Percentiles rank a stretch among this genome's conserved stretches.
These are phyloP conservation scores for Ophiostoma australiae DNA, from an alignment of 2,329 filamentous ascomycete genomes.

Conservation along the genomic window DNA sequence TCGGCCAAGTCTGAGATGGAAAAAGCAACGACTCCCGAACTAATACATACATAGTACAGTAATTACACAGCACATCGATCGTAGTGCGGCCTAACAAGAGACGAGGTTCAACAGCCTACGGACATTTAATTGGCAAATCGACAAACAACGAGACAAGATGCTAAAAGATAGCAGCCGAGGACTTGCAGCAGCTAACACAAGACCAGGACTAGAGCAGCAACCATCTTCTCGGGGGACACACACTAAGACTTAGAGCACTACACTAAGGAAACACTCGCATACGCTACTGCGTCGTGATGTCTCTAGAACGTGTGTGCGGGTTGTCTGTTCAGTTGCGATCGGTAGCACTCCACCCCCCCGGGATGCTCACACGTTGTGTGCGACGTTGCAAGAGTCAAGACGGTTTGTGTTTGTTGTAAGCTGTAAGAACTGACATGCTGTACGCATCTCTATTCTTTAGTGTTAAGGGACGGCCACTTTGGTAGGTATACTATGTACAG, in stretches of 20 bases:
- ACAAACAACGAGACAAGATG: neutral
- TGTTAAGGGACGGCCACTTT: neutral
- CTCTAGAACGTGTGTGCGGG: neutral
- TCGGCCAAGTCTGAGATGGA: neutral
- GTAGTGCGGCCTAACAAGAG: neutral
- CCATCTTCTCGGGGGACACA: slow-evolving; percentile 2
- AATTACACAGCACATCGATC: too few relatives aligned
- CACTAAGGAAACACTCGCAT: slow-evolving; percentile 20
- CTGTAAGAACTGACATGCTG: neutral
- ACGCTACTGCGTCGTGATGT: slow-evolving; percentile 22
- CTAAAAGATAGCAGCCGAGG: slow-evolving; percentile 8
- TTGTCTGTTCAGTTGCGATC: slow-evolving; percentile 4
- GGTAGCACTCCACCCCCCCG: slow-evolving; percentile 7
- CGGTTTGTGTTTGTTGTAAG: neutral
- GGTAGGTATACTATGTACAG: neutral
- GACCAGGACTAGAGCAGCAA: slow-evolving; percentile 5
- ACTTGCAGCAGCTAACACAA: neutral
- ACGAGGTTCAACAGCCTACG: neutral
- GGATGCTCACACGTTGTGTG: neutral
- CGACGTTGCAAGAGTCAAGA: neutral
- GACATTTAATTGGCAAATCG: slow-evolving; percentile 12
- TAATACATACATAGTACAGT: too few relatives aligned
- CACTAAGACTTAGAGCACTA: slow-evolving; percentile 15
- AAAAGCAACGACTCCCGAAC: neutral
- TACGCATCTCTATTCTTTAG: too few relatives aligned